Evolutionary conservation across 495 filamentous ascomycete species (phyloP).

Genomic region (Astrocystis sublimbata): DNA sequence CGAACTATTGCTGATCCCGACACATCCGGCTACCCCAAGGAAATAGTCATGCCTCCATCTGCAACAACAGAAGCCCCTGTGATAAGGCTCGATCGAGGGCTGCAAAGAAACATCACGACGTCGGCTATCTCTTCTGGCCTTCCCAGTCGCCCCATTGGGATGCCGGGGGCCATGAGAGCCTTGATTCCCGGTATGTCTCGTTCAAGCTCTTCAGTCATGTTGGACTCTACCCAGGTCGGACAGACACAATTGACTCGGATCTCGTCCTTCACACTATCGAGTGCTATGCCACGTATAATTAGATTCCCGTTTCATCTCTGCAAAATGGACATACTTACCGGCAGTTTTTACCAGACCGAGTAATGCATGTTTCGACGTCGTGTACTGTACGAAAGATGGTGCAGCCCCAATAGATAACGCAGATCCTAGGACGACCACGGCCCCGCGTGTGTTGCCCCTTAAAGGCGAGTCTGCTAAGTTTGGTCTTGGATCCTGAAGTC

Average conservation of each 20-base stretch:
- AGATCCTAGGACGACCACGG: slow-evolving; percentile 51
- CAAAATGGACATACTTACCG: slow-evolving; percentile 24
- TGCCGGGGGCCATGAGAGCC: slow-evolving; percentile 42
- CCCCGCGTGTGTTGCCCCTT: slow-evolving; percentile 31
- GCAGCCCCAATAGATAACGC: slow-evolving; percentile 40
- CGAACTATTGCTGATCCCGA: too few relatives aligned
- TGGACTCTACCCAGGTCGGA: slow-evolving; percentile 49
- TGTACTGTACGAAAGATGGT: slow-evolving; percentile 36
- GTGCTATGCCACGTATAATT: not conserved
- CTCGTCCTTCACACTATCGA: slow-evolving; percentile 31
- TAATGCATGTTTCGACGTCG: slow-evolving; percentile 51
- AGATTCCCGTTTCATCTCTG: not conserved
- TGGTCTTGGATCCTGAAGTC: not conserved
- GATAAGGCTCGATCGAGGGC: slow-evolving; percentile 50
- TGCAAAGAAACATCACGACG: slow-evolving; percentile 51
- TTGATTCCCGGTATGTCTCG: slow-evolving; percentile 37
- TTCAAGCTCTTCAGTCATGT: slow-evolving; percentile 45
- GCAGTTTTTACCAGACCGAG: slow-evolving; percentile 50
- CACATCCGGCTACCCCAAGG: not conserved
- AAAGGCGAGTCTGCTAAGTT: not conserved
- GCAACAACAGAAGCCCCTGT: slow-evolving; percentile 47
- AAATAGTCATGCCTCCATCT: not conserved
- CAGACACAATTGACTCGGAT: slow-evolving; percentile 59
- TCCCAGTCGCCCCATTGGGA: slow-evolving; percentile 54
- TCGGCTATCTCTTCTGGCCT: slow-evolving; percentile 53